Conservation (phyloP, 441 rosid species). For the Aleurites moluccanus region DNA sequence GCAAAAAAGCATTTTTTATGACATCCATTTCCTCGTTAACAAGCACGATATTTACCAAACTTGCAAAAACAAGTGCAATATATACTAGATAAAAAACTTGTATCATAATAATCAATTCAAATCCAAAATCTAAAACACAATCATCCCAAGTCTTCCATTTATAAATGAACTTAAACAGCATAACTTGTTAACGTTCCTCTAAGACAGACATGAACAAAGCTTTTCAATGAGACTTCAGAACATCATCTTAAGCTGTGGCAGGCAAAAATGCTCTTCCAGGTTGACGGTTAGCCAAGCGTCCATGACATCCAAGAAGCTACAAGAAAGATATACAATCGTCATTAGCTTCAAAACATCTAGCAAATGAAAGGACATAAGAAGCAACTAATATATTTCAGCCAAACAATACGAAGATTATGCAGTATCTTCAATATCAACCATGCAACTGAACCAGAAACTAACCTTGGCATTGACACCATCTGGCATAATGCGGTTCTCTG, state of each 20-base stretch:
- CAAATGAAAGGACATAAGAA: neutral
- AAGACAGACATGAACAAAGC: no score
- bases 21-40: no score
- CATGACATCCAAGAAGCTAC: constrained; percentile 75
- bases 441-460: neutral
- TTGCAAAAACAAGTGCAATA: no score
- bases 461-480: constrained; percentile 99
- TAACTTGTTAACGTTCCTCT: no score
- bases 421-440: neutral
- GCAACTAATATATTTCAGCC: neutral
- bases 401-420: neutral
- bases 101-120: no score
- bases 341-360: neutral
- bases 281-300: constrained; percentile 53
- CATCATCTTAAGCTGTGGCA: constrained; percentile 40
- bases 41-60: no score
- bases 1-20: no score
- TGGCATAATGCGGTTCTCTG: constrained; percentile 61
- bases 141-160: no score
- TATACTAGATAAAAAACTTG: no score
- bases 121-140: no score
- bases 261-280: constrained; percentile 57
- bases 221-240: no score
- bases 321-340: constrained; percentile 4
- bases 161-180: no score